Evolutionary conservation across 768 basidiomycete species (phyloP), one percentile per base, ranked within the genome.

Genomic region (Ramaria sp.): DNA sequence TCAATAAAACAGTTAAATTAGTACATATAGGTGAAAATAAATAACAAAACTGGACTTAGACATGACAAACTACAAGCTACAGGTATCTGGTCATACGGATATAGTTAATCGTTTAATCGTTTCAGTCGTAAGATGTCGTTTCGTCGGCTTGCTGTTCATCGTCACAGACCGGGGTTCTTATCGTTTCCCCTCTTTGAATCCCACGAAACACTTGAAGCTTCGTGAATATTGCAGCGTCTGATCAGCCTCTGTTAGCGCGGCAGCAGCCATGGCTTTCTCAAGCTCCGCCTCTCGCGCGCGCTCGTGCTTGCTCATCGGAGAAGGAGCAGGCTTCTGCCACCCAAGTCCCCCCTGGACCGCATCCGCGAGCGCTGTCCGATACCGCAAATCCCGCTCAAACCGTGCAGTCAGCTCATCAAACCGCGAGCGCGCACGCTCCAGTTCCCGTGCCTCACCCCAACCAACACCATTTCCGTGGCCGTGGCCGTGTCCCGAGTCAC

Each of bases 371-470:
- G 43, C 41, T 9, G 53, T 47, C 7, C 53, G 53, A 48, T 55
- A 48, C 34, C 44, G 53, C 53, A 55, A 47, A 27, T 55, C 53
- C 44, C 44, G 10, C 16, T 55, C 53, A n/a, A 55, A 55, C 1
- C 34, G 53, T n/a, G 39, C 24, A 13, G 34, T 13, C 22, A 28
- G 27, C 20, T 36, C 43, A 2, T 55, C 53, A 20, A 55, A 55
- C 16, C 24, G 45, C 25, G 42, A 27, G 7, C 51, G 24, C 28
- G 38, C 38, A 30, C 28, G 7, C 16, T 52, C 42, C 27, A 22
- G 8, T 38, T 39, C 45, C 28, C 20, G 8, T 24, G 25, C 20
- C 48, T 16, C 20, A 27, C 28, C 2, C 38, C 20, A 15, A 5
- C 27, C n/a, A 38, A 8, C 27, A 12, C 32, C 6, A 16, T 32